phyloP scores from a whole-genome alignment of 2,329 filamentous ascomycete species.

The Clonostachys sp. region DNA sequence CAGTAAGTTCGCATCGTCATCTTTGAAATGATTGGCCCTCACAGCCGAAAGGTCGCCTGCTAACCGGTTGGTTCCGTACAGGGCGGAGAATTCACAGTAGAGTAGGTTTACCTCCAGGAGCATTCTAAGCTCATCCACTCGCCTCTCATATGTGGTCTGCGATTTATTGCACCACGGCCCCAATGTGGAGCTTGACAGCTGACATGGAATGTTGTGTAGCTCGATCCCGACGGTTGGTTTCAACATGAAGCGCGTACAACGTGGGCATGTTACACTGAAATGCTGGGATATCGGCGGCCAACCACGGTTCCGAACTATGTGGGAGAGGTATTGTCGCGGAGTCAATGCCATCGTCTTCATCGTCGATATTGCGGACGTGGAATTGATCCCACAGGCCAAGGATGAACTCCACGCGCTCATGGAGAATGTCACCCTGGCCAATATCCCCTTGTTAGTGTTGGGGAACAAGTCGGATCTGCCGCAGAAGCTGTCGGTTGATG shows the following conservation, averaged over 20 bases:
- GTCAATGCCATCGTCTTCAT: conserved; percentile 99
- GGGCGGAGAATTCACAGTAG: conserved; percentile 98
- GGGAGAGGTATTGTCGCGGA: conserved; percentile 96
- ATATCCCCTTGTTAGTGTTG: conserved; percentile 88
- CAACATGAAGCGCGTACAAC: conserved; percentile 98
- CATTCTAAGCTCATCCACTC: background rate
- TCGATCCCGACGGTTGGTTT: conserved; percentile 98
- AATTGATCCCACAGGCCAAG: conserved; percentile 75
- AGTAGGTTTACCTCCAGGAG: conserved; percentile 57
- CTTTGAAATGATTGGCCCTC: background rate
- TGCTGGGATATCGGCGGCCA: conserved; percentile 99
- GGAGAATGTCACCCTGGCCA: conserved; percentile 76
- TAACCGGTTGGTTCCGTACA: conserved; percentile 30
- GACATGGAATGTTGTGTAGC: conserved; percentile 51
- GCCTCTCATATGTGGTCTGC: conserved; percentile 1
- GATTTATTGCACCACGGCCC: background rate
- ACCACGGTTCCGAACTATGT: conserved; percentile 96
- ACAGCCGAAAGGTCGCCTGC: background rate
- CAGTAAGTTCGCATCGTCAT: conserved; percentile 59
- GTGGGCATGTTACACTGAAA: conserved; percentile 96
- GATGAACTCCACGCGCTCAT: conserved; percentile 91
- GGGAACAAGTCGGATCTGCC: conserved; percentile 96
- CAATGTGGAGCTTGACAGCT: conserved; percentile 11
- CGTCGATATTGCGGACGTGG: conserved; percentile 87
- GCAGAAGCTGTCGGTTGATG: conserved; percentile 88